Conservation (phyloP, 2,329 filamentous ascomycete species). For the Penicillium expansum region DNA sequence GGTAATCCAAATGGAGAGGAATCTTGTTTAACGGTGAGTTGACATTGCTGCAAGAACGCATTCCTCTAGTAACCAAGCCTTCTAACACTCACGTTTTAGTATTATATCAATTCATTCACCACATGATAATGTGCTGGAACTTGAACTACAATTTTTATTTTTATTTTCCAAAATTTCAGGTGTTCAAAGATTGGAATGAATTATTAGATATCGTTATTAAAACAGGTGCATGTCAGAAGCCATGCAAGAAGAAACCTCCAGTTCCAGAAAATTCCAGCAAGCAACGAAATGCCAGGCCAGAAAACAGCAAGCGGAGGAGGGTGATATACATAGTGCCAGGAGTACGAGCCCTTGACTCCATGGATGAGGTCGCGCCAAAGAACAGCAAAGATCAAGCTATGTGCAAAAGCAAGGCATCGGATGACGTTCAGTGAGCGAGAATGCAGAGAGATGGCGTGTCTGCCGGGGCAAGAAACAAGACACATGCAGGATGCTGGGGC, state of each 20-base stretch:
- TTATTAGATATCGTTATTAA: conserved; percentile 23
- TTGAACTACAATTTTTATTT: background rate
- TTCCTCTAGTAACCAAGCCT: background rate
- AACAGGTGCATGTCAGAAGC: conserved; percentile 12
- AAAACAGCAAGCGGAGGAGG: background rate
- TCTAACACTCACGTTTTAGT: conserved; percentile 27
- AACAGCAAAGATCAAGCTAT: conserved; percentile 24
- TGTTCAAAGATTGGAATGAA: conserved; percentile 2
- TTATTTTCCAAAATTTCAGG: background rate
- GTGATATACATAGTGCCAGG: conserved; percentile 28
- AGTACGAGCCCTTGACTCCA: conserved; percentile 15
- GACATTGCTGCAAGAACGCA: background rate
- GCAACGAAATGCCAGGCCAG: background rate
- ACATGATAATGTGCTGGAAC: conserved; percentile 19
- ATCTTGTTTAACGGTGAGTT: conserved; percentile 47
- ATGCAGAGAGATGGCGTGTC: conserved; percentile 17
- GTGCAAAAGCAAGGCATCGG: conserved; percentile 19
- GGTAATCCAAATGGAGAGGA: conserved; percentile 43
- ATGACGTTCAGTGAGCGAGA: conserved; percentile 16
- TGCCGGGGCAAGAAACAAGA: conserved; percentile 9
- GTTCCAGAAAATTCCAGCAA: conserved; percentile 1
- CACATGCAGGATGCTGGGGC: conserved; percentile 24
- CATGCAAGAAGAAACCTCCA: conserved; percentile 13
- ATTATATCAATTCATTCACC: conserved; percentile 47
- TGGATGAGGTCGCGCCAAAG: conserved; percentile 18